A percentile compares a stretch with the other conserved stretches of the same genome.
These are phyloP conservation scores for Cyberlindnera xylosilytica DNA, from an alignment of 805 yeast genomes.

Conservation along the genomic window DNA sequence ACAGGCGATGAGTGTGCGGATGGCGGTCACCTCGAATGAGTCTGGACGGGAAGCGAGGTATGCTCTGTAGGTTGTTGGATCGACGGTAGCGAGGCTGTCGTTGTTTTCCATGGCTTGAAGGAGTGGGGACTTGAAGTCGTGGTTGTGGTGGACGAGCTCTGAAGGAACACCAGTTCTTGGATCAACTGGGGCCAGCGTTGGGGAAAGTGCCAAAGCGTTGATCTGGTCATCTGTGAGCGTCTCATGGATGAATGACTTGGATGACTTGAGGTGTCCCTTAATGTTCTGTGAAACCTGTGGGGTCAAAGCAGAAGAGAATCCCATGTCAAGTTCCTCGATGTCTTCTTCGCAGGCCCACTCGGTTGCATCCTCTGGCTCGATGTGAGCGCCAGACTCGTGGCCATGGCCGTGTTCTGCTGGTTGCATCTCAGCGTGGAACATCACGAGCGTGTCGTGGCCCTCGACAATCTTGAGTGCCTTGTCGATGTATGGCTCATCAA, in stretches of 20 bases:
- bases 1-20: conserved; percentile 64
- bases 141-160: conserved; percentile 29
- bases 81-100: conserved; percentile 33
- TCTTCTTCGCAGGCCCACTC: conserved; percentile 18
- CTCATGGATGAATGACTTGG: conserved; percentile 10
- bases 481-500: conserved; percentile 59
- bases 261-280: conserved; percentile 5
- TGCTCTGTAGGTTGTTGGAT: conserved; percentile 27
- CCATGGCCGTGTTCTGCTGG: conserved; percentile 35
- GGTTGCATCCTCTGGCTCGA: conserved; percentile 6
- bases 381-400: conserved; percentile 15
- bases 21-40: conserved; percentile 80
- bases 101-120: conserved; percentile 41
- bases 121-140: conserved; percentile 36
- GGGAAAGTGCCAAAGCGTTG: conserved; percentile 51
- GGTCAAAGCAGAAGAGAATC: conserved; percentile 4
- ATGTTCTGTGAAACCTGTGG: conserved; percentile 7
- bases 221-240: conserved; percentile 48
- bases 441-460: conserved; percentile 63
- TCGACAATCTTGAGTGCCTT: conserved; percentile 63
- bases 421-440: conserved; percentile 95
- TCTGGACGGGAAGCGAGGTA: conserved; percentile 77
- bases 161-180: conserved; percentile 49
- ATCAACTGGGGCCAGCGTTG: conserved; percentile 54
- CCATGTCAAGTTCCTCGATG: conserved; percentile 24